Evolutionary conservation across 139 green algal species (phyloP), one percentile per base, ranked within the genome.

Genomic region (Chlamydomonas sp.): DNA sequence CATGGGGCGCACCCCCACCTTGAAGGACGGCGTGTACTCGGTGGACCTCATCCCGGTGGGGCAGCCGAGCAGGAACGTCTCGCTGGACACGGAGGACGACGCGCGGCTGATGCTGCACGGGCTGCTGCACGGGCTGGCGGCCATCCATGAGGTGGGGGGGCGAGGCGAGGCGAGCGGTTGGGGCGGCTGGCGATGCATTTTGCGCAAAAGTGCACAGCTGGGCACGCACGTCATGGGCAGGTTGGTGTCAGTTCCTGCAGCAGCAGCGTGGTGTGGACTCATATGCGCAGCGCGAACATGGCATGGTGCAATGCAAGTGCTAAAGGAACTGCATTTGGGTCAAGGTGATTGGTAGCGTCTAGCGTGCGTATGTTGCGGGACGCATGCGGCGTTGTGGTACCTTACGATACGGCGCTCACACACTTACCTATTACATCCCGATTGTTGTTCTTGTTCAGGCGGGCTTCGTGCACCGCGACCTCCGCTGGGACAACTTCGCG

Each of bases 401-500:
- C 72, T 7, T 78, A 20, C 61, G 72, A 49, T 49, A 49, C 31
- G 5, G 72, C 72, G 72, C 72, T 78, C 12, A 61, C 72, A 12
- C 68, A 15, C 68, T 12, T 5, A 62, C 73, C 5, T 62, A 12
- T 49, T 76, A 78, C 72, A 20, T 60, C n/a, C 72, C 12, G 72
- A 8, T 78, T 60, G 20, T 59, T 77, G 71, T 15, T 59, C 59
- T 15, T 14, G 76, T 80, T 66, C 79, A 84, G 79, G 79, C 79
- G 4, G 79, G 63, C 63, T 84, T 84, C 63, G 79, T 84, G 63
- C 79, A 84, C 79, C 79, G 79, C 63, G 79, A 84, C 79, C 79
- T 84, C 63, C 79, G 79, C 63, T 84, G 63, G 79, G 79, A 84
- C 79, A 84, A 84, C 79, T 75, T 84, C 79, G 79, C 63, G 79